Percentiles rank a stretch among this genome's conserved stretches.
These are phyloP conservation scores for Camellia oleifera DNA, from an alignment of 179 eudicot species.

Conservation along the genomic window DNA sequence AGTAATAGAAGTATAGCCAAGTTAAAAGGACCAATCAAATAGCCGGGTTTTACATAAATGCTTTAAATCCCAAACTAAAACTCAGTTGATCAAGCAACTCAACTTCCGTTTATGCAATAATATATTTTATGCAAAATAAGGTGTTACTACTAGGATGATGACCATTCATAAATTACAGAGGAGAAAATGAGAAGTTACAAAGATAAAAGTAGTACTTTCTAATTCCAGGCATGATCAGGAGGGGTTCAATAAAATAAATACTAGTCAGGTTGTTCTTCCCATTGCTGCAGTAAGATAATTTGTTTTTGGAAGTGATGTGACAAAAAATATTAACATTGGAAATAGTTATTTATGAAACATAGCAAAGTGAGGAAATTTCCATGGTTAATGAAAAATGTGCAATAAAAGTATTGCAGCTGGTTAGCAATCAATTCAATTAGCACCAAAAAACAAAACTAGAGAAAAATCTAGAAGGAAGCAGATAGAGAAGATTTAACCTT, in stretches of 20 bases:
- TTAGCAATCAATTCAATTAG: not conserved
- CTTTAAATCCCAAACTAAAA: not conserved
- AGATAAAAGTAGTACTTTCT: not conserved
- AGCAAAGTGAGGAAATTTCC: not conserved
- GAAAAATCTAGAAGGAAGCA: not conserved
- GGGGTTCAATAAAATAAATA: not conserved
- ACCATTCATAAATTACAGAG: too few relatives aligned
- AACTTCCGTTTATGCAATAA: too few relatives aligned
- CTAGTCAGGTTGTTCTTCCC: not conserved
- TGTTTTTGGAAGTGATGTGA: not conserved
- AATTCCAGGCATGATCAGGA: not conserved
- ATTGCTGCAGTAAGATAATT: not conserved
- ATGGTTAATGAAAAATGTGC: not conserved
- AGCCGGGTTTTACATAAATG: not conserved
- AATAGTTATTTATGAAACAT: not conserved
- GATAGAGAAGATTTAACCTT: not conserved
- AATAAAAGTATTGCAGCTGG: not conserved
- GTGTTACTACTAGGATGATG: too few relatives aligned
- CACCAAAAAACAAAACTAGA: not conserved
- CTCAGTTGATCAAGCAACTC: not conserved
- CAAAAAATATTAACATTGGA: not conserved
- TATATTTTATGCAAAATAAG: too few relatives aligned
- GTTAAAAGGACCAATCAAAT: not conserved
- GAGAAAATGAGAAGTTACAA: too few relatives aligned
- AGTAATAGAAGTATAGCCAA: not conserved